phyloP scores from a whole-genome alignment of 352 stramenopile genomes.

The Phytophthora capsici region DNA sequence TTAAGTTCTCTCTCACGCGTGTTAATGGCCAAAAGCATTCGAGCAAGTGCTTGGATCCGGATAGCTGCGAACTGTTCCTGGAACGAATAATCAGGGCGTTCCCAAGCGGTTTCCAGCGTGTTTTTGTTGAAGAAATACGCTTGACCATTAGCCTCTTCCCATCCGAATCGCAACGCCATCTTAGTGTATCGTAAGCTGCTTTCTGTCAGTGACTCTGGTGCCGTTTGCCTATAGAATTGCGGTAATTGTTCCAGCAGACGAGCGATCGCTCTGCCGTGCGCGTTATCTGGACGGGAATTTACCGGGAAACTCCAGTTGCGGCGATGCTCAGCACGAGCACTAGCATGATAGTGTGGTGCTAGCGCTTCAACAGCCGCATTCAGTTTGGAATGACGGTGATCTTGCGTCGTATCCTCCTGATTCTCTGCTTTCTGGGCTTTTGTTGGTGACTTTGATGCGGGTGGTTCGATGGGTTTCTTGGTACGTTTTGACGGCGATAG shows the following conservation, averaged over 20 bases:
- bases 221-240: conserved; percentile 36
- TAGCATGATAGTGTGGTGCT: conserved; percentile 55
- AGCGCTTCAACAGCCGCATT: conserved; percentile 28
- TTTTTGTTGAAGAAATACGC: conserved; percentile 59
- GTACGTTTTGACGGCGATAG: conserved; percentile 13
- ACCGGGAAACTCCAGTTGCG: conserved; percentile 60
- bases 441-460: conserved; percentile 7
- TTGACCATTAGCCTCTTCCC: conserved; percentile 48
- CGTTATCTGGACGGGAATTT: conserved; percentile 56
- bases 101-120: conserved; percentile 59
- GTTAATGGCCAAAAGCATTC: conserved; percentile 53
- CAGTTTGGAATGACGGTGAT: conserved; percentile 15
- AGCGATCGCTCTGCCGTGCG: conserved; percentile 52
- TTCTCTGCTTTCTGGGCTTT: conserved; percentile 10
- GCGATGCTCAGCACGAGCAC: conserved; percentile 52
- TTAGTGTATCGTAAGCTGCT: conserved; percentile 57
- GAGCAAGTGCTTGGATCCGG: conserved; percentile 65
- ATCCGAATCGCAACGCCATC: conserved; percentile 71
- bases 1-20: conserved; percentile 31
- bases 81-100: conserved; percentile 67
- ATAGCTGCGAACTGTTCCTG: conserved; percentile 70
- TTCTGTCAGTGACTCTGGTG: conserved; percentile 9
- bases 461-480: conserved; percentile 8
- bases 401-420: neutral
- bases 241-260: conserved; percentile 49